Evolutionary conservation across 805 yeast genomes (phyloP), one percentile per base, ranked within the genome.

Genomic region (Metschnikowia corniflorae): DNA sequence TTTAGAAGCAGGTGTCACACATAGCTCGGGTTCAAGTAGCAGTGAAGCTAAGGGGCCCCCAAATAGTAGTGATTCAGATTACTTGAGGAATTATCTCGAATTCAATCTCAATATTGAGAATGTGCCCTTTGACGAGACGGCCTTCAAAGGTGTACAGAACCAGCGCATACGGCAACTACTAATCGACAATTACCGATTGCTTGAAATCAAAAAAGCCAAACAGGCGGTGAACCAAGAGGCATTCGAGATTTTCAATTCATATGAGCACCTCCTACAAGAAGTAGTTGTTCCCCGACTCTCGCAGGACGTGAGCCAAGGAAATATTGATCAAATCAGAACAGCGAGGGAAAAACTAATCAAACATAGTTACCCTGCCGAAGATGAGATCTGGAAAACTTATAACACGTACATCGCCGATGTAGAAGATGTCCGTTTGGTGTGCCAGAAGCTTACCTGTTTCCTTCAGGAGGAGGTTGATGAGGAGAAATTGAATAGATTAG

Each of bases 281-380:
- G 49, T 48, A 15, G 41, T 65, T 7, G 29, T 63, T 7, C 71
- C 70, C 1, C 36, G 42, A 19, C 46, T 65, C 16, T 42, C 65
- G 12, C 30, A 35, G 14, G 62, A 59, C 20, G 34, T 45, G 16
- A 35, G 35, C 14, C 16, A 13, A 13, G 38, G 34, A 14, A 42
- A 40, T 23, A 27, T 37, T 3, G 29, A 22, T 15, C 14, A 21
- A 9, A 30, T 38, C 3, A 16, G 29, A 12, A 35, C 37, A 6
- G 34, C 20, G 15, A 36, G 15, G 17, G 20, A 12, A 13, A 18
- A 9, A 1, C 30, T 25, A 12, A 9, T 16, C 14, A 35, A 17
- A 24, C 39, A 20, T 19, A 41, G 18, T 13, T 31, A 27, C 7
- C 45, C 39, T 3, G 20, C 33, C 8, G 42, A 40, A 13, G 31